Conservation (phyloP, 2,329 filamentous ascomycete species). For the Colletotrichum brevisporum region DNA sequence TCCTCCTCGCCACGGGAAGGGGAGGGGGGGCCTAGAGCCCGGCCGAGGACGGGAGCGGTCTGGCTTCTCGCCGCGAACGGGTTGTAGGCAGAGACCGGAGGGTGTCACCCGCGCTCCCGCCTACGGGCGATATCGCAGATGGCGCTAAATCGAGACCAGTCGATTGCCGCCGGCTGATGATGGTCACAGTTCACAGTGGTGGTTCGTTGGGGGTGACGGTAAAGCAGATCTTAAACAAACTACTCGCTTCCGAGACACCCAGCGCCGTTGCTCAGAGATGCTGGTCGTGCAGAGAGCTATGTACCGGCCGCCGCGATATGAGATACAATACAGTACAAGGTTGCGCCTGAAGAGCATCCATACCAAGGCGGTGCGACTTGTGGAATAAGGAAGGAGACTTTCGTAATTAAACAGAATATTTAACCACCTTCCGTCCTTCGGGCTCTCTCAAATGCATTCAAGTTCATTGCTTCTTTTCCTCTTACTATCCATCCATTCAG, state of each 20-base stretch:
- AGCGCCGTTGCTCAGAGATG: slow-evolving; percentile 1
- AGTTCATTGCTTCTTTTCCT: slow-evolving; percentile 42
- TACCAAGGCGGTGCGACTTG: background rate
- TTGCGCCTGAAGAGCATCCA: background rate
- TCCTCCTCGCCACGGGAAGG: background rate
- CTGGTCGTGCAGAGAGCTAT: background rate
- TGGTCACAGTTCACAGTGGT: background rate
- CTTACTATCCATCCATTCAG: slow-evolving; percentile 40
- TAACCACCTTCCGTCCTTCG: slow-evolving; percentile 38
- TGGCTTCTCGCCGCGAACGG: slow-evolving; percentile 18
- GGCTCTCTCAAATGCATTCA: slow-evolving; percentile 41
- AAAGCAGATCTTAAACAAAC: background rate
- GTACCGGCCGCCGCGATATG: background rate
- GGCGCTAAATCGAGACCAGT: slow-evolving; percentile 15
- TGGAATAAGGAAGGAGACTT: slow-evolving; percentile 39
- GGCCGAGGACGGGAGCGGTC: slow-evolving; percentile 6
- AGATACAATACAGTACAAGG: background rate
- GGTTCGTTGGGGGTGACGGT: background rate
- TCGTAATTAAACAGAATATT: slow-evolving; percentile 44
- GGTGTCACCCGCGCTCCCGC: background rate
- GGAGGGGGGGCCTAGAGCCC: background rate
- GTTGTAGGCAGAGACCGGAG: background rate
- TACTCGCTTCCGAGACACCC: background rate
- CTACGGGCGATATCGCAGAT: slow-evolving; percentile 7
- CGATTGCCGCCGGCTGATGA: background rate